Percentiles rank a stretch among this genome's conserved stretches.
Evolutionary conservation across 2,329 filamentous ascomycete species (phyloP).

Genomic region (Aureobasidium uvarum): DNA sequence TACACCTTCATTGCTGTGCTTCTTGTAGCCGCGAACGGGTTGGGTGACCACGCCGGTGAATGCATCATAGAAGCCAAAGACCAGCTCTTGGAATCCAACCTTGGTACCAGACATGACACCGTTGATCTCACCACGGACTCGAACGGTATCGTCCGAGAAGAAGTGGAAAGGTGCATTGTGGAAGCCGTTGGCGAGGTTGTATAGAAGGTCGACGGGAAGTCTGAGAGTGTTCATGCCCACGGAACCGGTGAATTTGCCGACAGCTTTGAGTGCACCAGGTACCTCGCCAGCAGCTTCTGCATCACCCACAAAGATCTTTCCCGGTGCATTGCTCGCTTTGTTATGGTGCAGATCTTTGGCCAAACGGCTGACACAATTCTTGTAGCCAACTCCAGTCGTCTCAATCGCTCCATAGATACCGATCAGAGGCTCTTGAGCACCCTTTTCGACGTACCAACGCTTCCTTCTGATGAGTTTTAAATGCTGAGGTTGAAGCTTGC

Average conservation of each 20-base stretch:
- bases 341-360: slow-evolving; percentile 4
- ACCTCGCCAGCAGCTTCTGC: slow-evolving; percentile 7
- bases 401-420: not conserved
- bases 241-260: not conserved
- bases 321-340: not conserved
- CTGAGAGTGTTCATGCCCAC: slow-evolving; percentile 2
- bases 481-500: slow-evolving; percentile 9
- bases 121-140: slow-evolving; percentile 61
- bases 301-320: not conserved
- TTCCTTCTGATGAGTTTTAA: slow-evolving; percentile 14
- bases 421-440: slow-evolving; percentile 20
- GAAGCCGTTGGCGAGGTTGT: slow-evolving; percentile 61
- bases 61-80: slow-evolving; percentile 46
- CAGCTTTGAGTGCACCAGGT: not conserved
- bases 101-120: slow-evolving; percentile 59
- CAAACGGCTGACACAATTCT: slow-evolving; percentile 8
- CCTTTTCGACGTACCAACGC: slow-evolving; percentile 24
- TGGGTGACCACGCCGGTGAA: slow-evolving; percentile 62
- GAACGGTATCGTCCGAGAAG: slow-evolving; percentile 63
- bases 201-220: slow-evolving; percentile 8
- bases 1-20: slow-evolving; percentile 8
- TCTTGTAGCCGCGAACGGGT: slow-evolving; percentile 46
- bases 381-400: slow-evolving; percentile 15
- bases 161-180: slow-evolving; percentile 68
- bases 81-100: slow-evolving; percentile 21